Evolutionary conservation across 345 rosid species (phyloP).

Genomic region (Lepidium aucheri): DNA sequence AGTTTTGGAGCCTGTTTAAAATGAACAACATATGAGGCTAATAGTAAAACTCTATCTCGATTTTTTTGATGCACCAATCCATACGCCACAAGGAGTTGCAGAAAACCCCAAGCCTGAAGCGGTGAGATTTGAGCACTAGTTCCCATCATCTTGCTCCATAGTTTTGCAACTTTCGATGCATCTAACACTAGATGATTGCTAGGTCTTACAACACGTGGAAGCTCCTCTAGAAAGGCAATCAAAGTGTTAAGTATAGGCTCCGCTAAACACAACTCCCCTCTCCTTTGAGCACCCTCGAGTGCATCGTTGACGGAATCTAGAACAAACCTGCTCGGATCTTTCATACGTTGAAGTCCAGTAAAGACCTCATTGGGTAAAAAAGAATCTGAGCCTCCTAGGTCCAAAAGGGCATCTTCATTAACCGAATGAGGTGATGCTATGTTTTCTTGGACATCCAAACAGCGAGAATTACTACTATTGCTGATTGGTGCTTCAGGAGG

Average conservation of each 20-base stretch:
- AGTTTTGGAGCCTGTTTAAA: slow-evolving; percentile 23
- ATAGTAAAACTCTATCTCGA: neutral
- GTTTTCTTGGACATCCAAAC: slow-evolving; percentile 7
- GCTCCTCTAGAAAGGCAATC: slow-evolving; percentile 10
- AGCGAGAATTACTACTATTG: neutral
- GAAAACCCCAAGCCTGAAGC: slow-evolving; percentile 16
- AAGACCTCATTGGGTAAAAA: slow-evolving; percentile 16
- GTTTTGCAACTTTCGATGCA: slow-evolving; percentile 12
- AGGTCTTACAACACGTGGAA: neutral
- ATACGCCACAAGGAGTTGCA: slow-evolving; percentile 20
- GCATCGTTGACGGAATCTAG: neutral
- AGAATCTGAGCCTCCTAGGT: neutral
- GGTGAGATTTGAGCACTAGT: neutral
- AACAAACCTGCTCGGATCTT: slow-evolving; percentile 1
- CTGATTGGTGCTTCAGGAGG: neutral
- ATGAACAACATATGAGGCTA: slow-evolving; percentile 1
- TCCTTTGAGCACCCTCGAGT: neutral
- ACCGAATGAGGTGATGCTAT: neutral
- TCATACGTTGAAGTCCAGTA: neutral
- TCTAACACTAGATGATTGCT: neutral
- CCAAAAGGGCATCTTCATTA: slow-evolving; percentile 8
- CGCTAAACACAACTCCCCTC: slow-evolving; percentile 13
- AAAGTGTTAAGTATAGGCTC: slow-evolving; percentile 6
- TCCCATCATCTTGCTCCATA: slow-evolving; percentile 11
- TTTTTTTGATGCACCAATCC: neutral